Conservation (phyloP, 2,329 filamentous ascomycete species). For the Geosmithia putterillii region DNA sequence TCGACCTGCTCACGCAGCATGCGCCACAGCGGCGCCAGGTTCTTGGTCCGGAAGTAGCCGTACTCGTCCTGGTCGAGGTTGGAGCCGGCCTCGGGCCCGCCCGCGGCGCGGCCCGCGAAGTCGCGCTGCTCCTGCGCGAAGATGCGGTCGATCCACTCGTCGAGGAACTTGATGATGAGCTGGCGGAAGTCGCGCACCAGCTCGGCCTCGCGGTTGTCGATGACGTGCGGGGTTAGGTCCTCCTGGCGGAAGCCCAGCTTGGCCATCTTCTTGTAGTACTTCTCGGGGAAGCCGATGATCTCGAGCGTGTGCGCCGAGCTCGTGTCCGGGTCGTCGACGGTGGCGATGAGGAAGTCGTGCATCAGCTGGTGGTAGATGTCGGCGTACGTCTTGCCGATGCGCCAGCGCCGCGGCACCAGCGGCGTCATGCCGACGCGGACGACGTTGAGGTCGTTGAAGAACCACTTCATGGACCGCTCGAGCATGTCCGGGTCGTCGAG, state of each 20-base stretch:
- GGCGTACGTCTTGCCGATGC: slow-evolving; percentile 80
- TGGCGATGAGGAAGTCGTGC: slow-evolving; percentile 80
- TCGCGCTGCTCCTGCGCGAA: slow-evolving; percentile 69
- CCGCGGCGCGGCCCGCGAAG: slow-evolving; percentile 59
- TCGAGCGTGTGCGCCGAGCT: slow-evolving; percentile 78
- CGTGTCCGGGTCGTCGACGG: slow-evolving; percentile 76
- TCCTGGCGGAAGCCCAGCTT: slow-evolving; percentile 71
- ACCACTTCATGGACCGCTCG: slow-evolving; percentile 88
- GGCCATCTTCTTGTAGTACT: slow-evolving; percentile 92
- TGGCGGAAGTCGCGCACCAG: slow-evolving; percentile 87
- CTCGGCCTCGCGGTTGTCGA: slow-evolving; percentile 83
- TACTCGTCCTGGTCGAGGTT: slow-evolving; percentile 81
- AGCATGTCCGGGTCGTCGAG: slow-evolving; percentile 70
- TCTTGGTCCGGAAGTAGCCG: slow-evolving; percentile 84
- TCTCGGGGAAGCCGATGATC: slow-evolving; percentile 89
- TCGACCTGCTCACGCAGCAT: slow-evolving; percentile 91
- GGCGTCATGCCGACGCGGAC: slow-evolving; percentile 86
- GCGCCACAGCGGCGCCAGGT: slow-evolving; percentile 88
- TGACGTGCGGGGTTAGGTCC: slow-evolving; percentile 71
- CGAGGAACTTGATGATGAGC: slow-evolving; percentile 88
- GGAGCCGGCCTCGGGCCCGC: slow-evolving; percentile 28
- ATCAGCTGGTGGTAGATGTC: slow-evolving; percentile 88
- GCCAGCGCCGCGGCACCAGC: slow-evolving; percentile 94
- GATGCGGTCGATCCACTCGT: slow-evolving; percentile 96
- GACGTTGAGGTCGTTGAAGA: slow-evolving; percentile 92